phyloP scores from a whole-genome alignment of 495 filamentous ascomycete species.

The Penicillium pancosmium region DNA sequence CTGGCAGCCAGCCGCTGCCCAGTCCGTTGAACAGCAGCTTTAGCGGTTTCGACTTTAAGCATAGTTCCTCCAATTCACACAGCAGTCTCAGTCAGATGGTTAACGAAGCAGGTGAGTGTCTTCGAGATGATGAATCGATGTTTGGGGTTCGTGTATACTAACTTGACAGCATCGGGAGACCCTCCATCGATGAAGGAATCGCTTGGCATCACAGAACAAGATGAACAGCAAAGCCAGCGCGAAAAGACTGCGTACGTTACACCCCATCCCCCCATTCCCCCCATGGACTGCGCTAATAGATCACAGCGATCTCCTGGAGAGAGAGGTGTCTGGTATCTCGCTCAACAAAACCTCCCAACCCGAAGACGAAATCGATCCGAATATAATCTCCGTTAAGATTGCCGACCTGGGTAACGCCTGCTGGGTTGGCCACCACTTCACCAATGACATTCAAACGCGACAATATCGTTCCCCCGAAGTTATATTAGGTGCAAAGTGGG shows the following conservation, averaged over 20 bases:
- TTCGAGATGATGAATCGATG: background rate
- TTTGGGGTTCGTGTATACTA: background rate
- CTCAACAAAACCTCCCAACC: slow-evolving; percentile 69
- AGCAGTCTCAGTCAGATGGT: slow-evolving; percentile 83
- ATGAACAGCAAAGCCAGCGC: slow-evolving; percentile 77
- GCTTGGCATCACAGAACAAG: slow-evolving; percentile 64
- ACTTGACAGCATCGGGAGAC: slow-evolving; percentile 21
- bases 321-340: slow-evolving; percentile 93
- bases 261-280: background rate
- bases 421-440: slow-evolving; percentile 99
- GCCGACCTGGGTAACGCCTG: slow-evolving; percentile 98
- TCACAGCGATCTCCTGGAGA: slow-evolving; percentile 79
- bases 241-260: slow-evolving; percentile 89
- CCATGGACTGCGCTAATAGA: slow-evolving; percentile 4
- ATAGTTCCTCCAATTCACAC: slow-evolving; percentile 72
- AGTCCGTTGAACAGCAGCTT: slow-evolving; percentile 94
- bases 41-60: slow-evolving; percentile 70
- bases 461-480: slow-evolving; percentile 98
- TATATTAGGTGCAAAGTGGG: slow-evolving; percentile 96
- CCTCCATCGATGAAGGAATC: slow-evolving; percentile 60
- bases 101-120: slow-evolving; percentile 66
- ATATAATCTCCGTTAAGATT: slow-evolving; percentile 98
- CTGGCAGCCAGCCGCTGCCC: slow-evolving; percentile 93
- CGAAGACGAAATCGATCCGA: slow-evolving; percentile 55
- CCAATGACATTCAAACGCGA: slow-evolving; percentile 97